phyloP scores from a whole-genome alignment of 2,329 filamentous ascomycete species.

The Nothomitra cinnamomea region DNA sequence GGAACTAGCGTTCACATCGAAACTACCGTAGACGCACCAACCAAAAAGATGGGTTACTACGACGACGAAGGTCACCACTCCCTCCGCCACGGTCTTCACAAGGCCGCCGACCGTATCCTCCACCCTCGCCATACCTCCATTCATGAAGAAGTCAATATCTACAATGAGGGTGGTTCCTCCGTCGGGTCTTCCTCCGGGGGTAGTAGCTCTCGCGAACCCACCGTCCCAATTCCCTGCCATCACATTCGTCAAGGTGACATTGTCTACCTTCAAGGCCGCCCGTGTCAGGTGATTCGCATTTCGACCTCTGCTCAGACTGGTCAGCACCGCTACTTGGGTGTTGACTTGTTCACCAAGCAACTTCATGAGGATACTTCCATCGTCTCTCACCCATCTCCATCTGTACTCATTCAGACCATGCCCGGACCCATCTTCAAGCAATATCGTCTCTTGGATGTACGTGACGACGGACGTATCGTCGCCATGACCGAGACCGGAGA shows the following conservation, averaged over 20 bases:
- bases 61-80: conserved; percentile 62
- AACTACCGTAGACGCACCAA: conserved; percentile 33
- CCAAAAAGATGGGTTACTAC: conserved; percentile 58
- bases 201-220: conserved; percentile 30
- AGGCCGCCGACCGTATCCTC: conserved; percentile 46
- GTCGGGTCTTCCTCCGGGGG: conserved; percentile 29
- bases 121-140: conserved; percentile 36
- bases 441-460: conserved; percentile 97
- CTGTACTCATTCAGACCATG: conserved; percentile 98
- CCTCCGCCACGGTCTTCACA: conserved; percentile 53
- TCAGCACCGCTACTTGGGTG: conserved; percentile 98
- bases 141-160: conserved; percentile 22
- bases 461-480: conserved; percentile 64
- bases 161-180: conserved; percentile 24
- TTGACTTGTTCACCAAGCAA: conserved; percentile 99
- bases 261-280: conserved; percentile 94
- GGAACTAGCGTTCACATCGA: conserved; percentile 33
- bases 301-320: conserved; percentile 93
- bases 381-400: conserved; percentile 90
- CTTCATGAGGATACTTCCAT: conserved; percentile 97
- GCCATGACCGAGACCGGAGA: conserved; percentile 99
- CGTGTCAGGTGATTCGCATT: conserved; percentile 99
- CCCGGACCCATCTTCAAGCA: conserved; percentile 99
- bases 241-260: conserved; percentile 99
- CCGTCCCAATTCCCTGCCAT: conserved; percentile 96